Percentiles rank a stretch among this genome's conserved stretches.
phyloP scores from a whole-genome alignment of 73 alveolate species.

The Paramecium sonneborni region DNA sequence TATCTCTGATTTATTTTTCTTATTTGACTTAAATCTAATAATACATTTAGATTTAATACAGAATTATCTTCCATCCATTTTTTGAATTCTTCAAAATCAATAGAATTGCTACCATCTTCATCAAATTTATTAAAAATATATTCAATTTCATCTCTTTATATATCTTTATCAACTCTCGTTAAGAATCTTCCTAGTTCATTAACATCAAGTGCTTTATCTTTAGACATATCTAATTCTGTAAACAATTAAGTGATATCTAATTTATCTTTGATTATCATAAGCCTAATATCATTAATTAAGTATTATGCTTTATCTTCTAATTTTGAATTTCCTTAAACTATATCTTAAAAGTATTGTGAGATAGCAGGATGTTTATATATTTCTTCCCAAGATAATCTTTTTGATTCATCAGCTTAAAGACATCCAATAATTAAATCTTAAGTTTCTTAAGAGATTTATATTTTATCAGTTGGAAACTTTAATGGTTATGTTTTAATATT shows the following conservation, averaged over 20 bases:
- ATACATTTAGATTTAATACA: neutral
- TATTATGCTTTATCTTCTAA: constrained; percentile 59
- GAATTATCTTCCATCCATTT: constrained; percentile 60
- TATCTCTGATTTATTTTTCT: neutral
- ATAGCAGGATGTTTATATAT: constrained; percentile 61
- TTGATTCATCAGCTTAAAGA: constrained; percentile 53
- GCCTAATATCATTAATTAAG: constrained; percentile 58
- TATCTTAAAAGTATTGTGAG: neutral
- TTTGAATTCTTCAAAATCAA: constrained; percentile 60
- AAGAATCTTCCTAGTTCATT: constrained; percentile 55
- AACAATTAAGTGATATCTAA: constrained; percentile 23
- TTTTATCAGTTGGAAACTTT: neutral
- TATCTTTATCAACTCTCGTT: constrained; percentile 34
- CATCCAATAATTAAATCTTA: constrained; percentile 48
- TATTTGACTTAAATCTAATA: neutral
- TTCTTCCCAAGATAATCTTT: constrained; percentile 60
- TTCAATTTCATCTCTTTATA: constrained; percentile 60
- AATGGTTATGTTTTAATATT: neutral
- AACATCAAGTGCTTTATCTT: constrained; percentile 52
- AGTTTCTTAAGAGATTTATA: constrained; percentile 10
- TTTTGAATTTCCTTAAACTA: neutral
- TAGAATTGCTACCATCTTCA: constrained; percentile 56
- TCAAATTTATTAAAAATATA: constrained; percentile 63
- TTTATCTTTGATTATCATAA: constrained; percentile 43
- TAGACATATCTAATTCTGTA: constrained; percentile 59